phyloP scores from a whole-genome alignment of 148 eudicot genomes.

The Rhododendron kiyosumense region DNA sequence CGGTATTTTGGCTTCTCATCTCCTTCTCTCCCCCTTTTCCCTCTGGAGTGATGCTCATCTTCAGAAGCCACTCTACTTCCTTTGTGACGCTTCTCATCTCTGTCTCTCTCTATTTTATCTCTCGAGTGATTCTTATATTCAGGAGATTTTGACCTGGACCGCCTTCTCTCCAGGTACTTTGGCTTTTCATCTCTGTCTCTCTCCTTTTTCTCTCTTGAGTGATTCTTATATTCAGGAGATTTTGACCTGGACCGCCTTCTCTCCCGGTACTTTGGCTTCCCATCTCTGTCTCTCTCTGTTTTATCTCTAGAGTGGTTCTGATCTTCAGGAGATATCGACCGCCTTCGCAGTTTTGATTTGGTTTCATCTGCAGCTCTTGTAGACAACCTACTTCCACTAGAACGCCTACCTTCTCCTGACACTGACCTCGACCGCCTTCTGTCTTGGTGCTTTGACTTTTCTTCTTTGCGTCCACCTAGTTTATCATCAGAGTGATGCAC shows the following conservation, averaged over 20 bases:
- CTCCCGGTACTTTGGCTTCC: background rate
- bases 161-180: background rate
- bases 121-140: background rate
- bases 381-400: constrained; percentile 19
- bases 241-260: background rate
- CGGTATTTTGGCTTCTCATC: constrained; percentile 42
- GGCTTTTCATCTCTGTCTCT: background rate
- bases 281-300: background rate
- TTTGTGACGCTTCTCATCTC: background rate
- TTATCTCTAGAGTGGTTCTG: constrained; percentile 11
- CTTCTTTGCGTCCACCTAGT: constrained; percentile 27
- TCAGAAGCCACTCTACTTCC: background rate
- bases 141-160: constrained; percentile 2
- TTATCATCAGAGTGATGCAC: constrained; percentile 28
- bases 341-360: constrained; percentile 42
- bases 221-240: background rate
- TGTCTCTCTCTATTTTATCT: background rate
- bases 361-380: constrained; percentile 30
- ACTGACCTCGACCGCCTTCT: constrained; percentile 42
- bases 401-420: constrained; percentile 38
- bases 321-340: constrained; percentile 44
- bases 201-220: background rate
- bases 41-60: constrained; percentile 11
- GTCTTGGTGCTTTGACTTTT: constrained; percentile 29
- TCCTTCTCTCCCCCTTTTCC: constrained; percentile 29